These are phyloP conservation scores for Sclerotinia sclerotiorum DNA, from an alignment of 2,329 filamentous ascomycete species.

Conservation along the genomic window DNA sequence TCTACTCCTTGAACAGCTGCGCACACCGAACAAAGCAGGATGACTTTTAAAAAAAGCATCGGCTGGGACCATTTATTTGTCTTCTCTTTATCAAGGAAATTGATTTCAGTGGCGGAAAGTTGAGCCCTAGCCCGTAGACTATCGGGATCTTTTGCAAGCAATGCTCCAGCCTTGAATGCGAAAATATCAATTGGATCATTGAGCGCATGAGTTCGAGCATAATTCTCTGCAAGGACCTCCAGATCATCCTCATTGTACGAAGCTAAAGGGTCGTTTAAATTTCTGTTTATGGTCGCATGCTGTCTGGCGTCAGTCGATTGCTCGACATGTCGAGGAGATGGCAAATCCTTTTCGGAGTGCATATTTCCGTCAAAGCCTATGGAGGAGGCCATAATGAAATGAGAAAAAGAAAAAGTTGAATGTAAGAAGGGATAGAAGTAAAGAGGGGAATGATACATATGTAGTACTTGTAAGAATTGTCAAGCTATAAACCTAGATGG, in stretches of 20 bases:
- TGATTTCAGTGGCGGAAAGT: conserved; percentile 58
- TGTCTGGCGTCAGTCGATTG: background rate
- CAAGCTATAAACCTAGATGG: background rate
- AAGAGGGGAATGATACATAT: no score
- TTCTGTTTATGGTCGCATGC: conserved; percentile 2
- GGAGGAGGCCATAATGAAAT: background rate
- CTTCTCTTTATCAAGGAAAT: conserved; percentile 58
- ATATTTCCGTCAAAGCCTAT: background rate
- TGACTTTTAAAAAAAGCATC: conserved; percentile 48
- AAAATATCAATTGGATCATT: conserved; percentile 56
- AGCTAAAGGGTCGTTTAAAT: conserved; percentile 2
- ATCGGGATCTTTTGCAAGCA: conserved; percentile 50
- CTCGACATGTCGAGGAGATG: background rate
- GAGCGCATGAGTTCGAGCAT: conserved; percentile 56
- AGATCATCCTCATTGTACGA: conserved; percentile 2
- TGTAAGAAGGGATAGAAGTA: background rate
- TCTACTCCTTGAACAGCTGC: conserved; percentile 72
- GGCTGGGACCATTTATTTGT: conserved; percentile 70
- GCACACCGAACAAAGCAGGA: conserved; percentile 64
- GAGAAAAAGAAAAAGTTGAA: background rate
- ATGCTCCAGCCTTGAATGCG: conserved; percentile 59
- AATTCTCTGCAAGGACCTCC: conserved; percentile 45
- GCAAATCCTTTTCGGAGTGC: background rate
- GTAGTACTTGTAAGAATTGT: no score
- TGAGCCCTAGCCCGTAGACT: conserved; percentile 46